Evolutionary conservation across 441 rosid species (phyloP).

Genomic region (Populus hybrid): DNA sequence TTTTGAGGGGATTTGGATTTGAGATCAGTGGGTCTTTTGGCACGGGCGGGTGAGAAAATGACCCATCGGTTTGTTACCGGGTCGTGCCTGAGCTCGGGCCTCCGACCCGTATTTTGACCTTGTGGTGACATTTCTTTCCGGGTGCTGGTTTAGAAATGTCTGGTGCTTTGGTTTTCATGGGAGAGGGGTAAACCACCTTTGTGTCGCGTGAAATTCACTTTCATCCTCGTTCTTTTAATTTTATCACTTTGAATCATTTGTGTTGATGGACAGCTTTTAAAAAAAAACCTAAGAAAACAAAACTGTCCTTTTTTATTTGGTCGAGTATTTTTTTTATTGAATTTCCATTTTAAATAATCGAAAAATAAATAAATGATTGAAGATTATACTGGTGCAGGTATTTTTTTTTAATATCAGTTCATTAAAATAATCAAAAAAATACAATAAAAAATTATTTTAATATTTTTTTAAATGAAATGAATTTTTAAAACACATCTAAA

Average conservation of each 20-base stretch:
- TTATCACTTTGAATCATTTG: neutral
- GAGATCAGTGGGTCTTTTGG: slow-evolving; percentile 79
- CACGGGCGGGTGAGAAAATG: slow-evolving; percentile 73
- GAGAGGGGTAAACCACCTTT: neutral
- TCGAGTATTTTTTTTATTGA: no score
- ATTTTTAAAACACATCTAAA: no score
- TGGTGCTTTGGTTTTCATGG: neutral
- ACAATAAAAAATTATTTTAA: no score
- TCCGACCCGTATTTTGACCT: slow-evolving; percentile 23
- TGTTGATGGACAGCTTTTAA: no score
- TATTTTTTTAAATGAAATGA: no score
- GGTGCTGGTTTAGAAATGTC: neutral
- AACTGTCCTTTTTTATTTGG: no score
- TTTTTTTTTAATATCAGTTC: no score
- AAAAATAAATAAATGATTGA: no score
- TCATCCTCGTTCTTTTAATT: neutral
- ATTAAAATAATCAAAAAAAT: no score
- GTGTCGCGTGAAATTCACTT: neutral
- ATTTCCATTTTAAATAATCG: no score
- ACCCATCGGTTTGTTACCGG: slow-evolving; percentile 67
- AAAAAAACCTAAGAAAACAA: no score
- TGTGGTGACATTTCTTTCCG: slow-evolving; percentile 18
- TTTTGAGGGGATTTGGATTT: slow-evolving; percentile 60
- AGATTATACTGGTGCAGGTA: no score
- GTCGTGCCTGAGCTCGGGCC: slow-evolving; percentile 69